Base-by-base conservation (phyloP, 192 early-diverging fungal genomes). In the Backusella westeae region DNA sequence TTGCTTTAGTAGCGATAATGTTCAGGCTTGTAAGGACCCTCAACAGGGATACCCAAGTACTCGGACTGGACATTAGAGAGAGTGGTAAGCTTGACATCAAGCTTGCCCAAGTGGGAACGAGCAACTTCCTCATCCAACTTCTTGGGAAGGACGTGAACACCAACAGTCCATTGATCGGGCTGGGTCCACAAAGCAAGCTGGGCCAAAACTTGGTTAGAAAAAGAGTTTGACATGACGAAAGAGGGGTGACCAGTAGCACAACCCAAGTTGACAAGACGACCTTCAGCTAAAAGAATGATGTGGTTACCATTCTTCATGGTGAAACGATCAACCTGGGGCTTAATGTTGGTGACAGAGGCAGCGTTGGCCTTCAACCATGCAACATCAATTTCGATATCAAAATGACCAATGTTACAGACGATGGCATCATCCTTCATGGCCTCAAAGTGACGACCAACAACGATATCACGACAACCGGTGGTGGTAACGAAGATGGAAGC, bases 221-320 rank as follows among this genome's bases (percentile, higher is more conserved):
- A 99, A 69, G 96, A 98, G 94, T 97, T 97, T 89, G 95, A 97
- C 98, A 99, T 99, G 91, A 99, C 98, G 80, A 99, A 99, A 79
- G 93, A 94, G 73, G 96, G 96, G 91, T 97, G 96, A 66, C 97
- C 97, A 77, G 97, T 99, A 81, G 96, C 97, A 90, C 97, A 99
- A 71, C 96, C 96, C 83, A 99, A 89, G 93, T 98, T 99, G 88
- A 99, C 97, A 78, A 99, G 91, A 87, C 97, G 96, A 80, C 97
- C 97, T 89, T 99, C 95, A 77, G 97, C 97, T 71, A 98, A 91
- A 77, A 99, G 94, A 83, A 99, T 96, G 83, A 99, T 87, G 90
- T 96, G 94, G 79, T 91, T 92, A 80, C 96, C 96, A 81, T 83
- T 92, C 86, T 91, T 87, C 85, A 99, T 87, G 78, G 88, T 89